Evolutionary conservation across 257 asterid species (phyloP), one percentile per base, ranked within the genome.

Genomic region (Capsicum rhomboideum): DNA sequence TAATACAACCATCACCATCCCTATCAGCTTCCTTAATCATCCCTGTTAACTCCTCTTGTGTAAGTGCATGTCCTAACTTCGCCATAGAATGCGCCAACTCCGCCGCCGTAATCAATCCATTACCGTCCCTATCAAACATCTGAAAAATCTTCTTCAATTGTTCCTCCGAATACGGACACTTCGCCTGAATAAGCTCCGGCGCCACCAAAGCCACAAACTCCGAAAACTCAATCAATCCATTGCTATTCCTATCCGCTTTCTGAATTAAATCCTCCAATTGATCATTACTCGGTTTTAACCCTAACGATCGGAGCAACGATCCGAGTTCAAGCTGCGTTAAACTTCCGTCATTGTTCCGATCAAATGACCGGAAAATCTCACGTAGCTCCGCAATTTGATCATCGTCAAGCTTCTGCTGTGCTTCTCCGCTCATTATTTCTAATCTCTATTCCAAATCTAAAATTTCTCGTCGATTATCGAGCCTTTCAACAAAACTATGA

Each of bases 81-180:
- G 97, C 97, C 97, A 92, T 92, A 12, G 97, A 93, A 89, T 90
- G 97, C 5, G 95, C 97, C 85, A 93, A 92, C 88, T 93, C 94
- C 0, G 93, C 94, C 64, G 97, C 94, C 42, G 97, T 92, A 69
- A 92, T 92, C 79, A 80, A 88, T 0, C 94, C 97, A 54, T 91
- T 93, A 44, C 97, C 95, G 12, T 93, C 95, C 29, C 94, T 86
- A 75, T 93, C 95, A 49, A 93, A 93, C 92, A 93, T 87, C 85
- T 84, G 84, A 85, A 93, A 93, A 31, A 93, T 85, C 61, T 91
- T 93, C 91, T 74, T 88, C 88, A 93, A 46, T 82, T 93, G 97
- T 29, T 93, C 95, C 90, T 93, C 97, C 61, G 92, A 84, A 91
- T 93, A 93, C 10, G 95, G 95, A 18, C 93, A 91, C 80, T 90